Conservation (phyloP, 129 eudicot species). For the Centella asiatica region DNA sequence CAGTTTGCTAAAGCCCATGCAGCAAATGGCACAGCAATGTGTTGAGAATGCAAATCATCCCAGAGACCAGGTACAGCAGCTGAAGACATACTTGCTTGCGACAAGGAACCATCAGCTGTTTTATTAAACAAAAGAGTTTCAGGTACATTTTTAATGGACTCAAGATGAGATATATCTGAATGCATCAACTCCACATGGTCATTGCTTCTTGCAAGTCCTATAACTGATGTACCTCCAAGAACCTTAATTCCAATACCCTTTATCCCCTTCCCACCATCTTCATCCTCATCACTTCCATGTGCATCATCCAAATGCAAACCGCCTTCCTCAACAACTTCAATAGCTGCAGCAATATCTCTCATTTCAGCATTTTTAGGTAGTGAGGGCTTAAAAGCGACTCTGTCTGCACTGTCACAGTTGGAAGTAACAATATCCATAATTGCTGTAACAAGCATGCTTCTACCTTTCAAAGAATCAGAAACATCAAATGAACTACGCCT, state of each 20-base stretch:
- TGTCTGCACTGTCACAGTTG: constrained; percentile 55
- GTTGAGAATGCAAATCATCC: constrained; percentile 97
- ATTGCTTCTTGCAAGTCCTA: constrained; percentile 60
- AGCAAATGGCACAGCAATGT: constrained; percentile 98
- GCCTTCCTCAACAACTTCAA: constrained; percentile 90
- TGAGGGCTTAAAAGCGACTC: constrained; percentile 40
- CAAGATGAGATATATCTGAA: constrained; percentile 16
- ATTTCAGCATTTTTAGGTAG: constrained; percentile 73
- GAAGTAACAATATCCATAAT: constrained; percentile 95
- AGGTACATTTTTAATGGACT: constrained; percentile 17
- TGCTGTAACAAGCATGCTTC: constrained; percentile 98
- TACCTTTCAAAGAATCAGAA: constrained; percentile 86
- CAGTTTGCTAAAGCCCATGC: constrained; percentile 98
- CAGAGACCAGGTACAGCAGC: constrained; percentile 88
- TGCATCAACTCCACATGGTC: constrained; percentile 36
- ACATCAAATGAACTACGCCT: constrained; percentile 48
- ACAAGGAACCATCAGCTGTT: constrained; percentile 28
- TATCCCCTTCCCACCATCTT: constrained; percentile 64
- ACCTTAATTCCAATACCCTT: constrained; percentile 94
- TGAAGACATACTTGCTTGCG: constrained; percentile 35
- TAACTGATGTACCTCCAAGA: constrained; percentile 88
- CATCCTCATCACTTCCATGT: constrained; percentile 50
- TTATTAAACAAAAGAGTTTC: constrained; percentile 36
- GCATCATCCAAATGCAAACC: constrained; percentile 66
- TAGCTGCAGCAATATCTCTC: constrained; percentile 88